Conservation (phyloP, 1,284 basidiomycete species). For the Trichosporon sp. region DNA sequence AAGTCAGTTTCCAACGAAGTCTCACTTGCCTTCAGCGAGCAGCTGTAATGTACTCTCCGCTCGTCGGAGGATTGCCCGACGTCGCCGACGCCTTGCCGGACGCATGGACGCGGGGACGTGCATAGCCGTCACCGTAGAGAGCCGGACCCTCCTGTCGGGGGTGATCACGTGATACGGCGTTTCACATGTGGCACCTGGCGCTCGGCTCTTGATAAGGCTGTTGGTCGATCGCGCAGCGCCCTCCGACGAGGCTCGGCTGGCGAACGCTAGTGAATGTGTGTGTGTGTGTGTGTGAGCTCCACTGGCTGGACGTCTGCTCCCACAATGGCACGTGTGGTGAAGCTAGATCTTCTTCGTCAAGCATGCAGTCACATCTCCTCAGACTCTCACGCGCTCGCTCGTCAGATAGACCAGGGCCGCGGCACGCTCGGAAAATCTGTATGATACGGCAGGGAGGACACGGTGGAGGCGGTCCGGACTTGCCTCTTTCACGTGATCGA, state of each 20-base stretch:
- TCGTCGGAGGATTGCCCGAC: not conserved
- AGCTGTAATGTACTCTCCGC: not conserved
- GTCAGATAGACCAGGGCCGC: not conserved
- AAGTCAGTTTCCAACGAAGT: not conserved
- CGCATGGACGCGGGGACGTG: too few relatives aligned
- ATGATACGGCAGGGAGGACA: not conserved
- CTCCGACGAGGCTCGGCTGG: not conserved
- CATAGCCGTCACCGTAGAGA: not conserved
- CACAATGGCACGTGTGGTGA: not conserved
- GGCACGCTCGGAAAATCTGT: not conserved
- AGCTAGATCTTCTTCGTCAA: not conserved
- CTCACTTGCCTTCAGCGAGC: too few relatives aligned
- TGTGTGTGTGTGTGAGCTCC: not conserved
- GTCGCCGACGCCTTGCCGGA: too few relatives aligned
- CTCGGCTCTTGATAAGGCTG: slow-evolving; percentile 2
- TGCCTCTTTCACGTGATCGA: not conserved
- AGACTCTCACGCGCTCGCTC: not conserved
- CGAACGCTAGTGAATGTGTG: not conserved
- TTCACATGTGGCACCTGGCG: not conserved
- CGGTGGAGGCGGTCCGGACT: not conserved
- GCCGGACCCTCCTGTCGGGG: not conserved
- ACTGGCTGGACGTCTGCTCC: not conserved
- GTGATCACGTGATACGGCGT: slow-evolving; percentile 4
- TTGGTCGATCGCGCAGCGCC: not conserved
- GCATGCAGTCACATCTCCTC: not conserved